Base-by-base conservation (phyloP, 2,329 filamentous ascomycete genomes). In the Xylaria hypoxylon region DNA sequence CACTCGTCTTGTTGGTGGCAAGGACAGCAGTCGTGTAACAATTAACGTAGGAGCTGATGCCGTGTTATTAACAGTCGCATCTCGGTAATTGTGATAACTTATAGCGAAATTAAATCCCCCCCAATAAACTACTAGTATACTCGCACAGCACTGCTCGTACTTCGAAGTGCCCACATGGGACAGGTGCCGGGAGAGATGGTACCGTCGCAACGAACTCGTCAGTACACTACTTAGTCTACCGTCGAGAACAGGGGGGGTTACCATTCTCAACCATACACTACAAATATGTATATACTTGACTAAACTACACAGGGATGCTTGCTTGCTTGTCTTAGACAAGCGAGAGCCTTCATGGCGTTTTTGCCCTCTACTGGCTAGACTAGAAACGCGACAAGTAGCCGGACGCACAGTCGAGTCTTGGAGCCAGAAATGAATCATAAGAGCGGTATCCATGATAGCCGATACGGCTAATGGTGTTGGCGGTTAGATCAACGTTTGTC, bases 81-180 rank as follows among this genome's bases (percentile, higher is more conserved):
- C 51, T 33, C 31, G 47, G 44, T 11, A 62, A 53, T 53, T 60
- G 52, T 42, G 28, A 53, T 22, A 33, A 57, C 35, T 2, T 22
- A 3, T 11, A 6, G 31, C 28, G 44, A 64, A 59, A 52, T 47
- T 47, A 17, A 40, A 51, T 5, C 35, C n/a, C 62, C n/a, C 17
- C 10, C n/a, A 24, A 11, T 8, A 15, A 40, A 44, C 61, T 45
- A 47, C n/a, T n/a, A n/a, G n/a, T n/a, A n/a, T n/a, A n/a, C n/a
- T n/a, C n/a, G n/a, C n/a, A n/a, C n/a, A n/a, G n/a, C n/a, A n/a
- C n/a, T 24, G 48, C 15, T 17, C 15, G 3, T 24, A 33, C 38
- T 11, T 38, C 19, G 19, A 33, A 19, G 62, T 19, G 15, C 19
- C 47, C 51, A 52, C 40, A 60, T 22, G 47, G 56, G 56, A 55